phyloP scores from a whole-genome alignment of 2,329 filamentous ascomycete species.

The Bipolaris bicolor region DNA sequence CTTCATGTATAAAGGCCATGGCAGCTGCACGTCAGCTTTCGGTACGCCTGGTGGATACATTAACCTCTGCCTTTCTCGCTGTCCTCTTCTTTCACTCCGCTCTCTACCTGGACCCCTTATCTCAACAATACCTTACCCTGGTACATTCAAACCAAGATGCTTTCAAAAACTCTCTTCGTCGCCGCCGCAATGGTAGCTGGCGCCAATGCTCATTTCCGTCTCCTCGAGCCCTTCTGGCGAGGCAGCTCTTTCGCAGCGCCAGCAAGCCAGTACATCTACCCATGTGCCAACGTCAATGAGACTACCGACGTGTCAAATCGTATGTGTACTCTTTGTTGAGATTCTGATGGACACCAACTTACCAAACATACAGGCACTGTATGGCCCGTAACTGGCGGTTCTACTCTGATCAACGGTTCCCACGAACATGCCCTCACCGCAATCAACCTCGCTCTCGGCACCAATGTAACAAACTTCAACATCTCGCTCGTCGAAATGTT shows the following conservation, averaged over 20 bases:
- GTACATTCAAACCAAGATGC: constrained; percentile 20
- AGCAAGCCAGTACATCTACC: constrained; percentile 50
- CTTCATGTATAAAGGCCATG: constrained; percentile 16
- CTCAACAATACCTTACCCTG: too few species aligned
- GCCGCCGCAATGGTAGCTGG: constrained; percentile 37
- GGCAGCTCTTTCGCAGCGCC: constrained; percentile 48
- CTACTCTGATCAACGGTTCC: constrained; percentile 49
- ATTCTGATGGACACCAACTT: background rate
- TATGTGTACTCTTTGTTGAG: constrained; percentile 20
- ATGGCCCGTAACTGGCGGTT: constrained; percentile 55
- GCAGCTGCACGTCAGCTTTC: constrained; percentile 3
- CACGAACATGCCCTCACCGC: constrained; percentile 55
- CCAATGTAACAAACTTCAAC: constrained; percentile 53
- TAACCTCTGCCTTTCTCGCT: background rate
- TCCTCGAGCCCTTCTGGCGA: constrained; percentile 52
- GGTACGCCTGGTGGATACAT: background rate
- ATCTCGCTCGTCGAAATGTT: constrained; percentile 52
- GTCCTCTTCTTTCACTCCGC: background rate
- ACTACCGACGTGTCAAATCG: constrained; percentile 50
- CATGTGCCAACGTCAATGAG: constrained; percentile 52
- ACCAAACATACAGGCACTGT: constrained; percentile 24
- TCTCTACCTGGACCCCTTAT: background rate
- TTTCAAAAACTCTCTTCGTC: constrained; percentile 25
- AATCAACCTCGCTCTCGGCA: constrained; percentile 55
- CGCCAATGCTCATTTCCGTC: constrained; percentile 52